Evolutionary conservation across 805 yeast species (phyloP).

Genomic region (Tetrapisispora pingtungensis): DNA sequence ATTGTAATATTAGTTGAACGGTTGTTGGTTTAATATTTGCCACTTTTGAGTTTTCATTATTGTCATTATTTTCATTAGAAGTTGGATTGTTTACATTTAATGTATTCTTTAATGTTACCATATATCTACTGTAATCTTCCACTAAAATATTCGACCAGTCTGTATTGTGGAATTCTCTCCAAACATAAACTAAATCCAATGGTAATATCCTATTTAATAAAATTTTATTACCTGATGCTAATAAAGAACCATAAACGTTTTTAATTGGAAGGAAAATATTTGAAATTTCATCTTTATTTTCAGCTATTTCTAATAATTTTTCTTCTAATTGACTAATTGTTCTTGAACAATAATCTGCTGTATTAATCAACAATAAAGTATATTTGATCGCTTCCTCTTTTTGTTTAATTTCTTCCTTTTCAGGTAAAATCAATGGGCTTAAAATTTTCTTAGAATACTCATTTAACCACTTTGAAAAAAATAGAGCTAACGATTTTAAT

Average conservation of each 20-base stretch:
- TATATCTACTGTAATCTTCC: slow-evolving; percentile 63
- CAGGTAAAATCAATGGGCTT: slow-evolving; percentile 38
- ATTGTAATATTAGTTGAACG: slow-evolving; percentile 37
- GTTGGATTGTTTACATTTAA: slow-evolving; percentile 18
- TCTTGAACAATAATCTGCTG: slow-evolving; percentile 79
- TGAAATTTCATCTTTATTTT: slow-evolving; percentile 32
- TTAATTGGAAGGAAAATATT: slow-evolving; percentile 45
- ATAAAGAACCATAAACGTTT: slow-evolving; percentile 45
- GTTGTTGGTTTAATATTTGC: slow-evolving; percentile 8
- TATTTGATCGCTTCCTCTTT: slow-evolving; percentile 52
- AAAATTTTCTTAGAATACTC: slow-evolving; percentile 48
- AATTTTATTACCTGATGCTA: slow-evolving; percentile 46
- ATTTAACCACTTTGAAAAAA: slow-evolving; percentile 57
- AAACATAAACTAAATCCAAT: slow-evolving; percentile 52
- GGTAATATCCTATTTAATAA: slow-evolving; percentile 47
- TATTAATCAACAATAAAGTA: slow-evolving; percentile 65
- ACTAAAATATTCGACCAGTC: slow-evolving; percentile 67
- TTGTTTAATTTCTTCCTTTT: slow-evolving; percentile 31
- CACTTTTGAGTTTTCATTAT: slow-evolving; percentile 20
- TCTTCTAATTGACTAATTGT: slow-evolving; percentile 73
- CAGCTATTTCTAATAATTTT: slow-evolving; percentile 34
- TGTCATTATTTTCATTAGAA: slow-evolving; percentile 5
- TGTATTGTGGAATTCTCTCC: slow-evolving; percentile 74
- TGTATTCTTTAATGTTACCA: slow-evolving; percentile 44
- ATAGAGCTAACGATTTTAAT: slow-evolving; percentile 36